phyloP scores from a whole-genome alignment of 208 protist species.

The Leishmania gerbilli region DNA sequence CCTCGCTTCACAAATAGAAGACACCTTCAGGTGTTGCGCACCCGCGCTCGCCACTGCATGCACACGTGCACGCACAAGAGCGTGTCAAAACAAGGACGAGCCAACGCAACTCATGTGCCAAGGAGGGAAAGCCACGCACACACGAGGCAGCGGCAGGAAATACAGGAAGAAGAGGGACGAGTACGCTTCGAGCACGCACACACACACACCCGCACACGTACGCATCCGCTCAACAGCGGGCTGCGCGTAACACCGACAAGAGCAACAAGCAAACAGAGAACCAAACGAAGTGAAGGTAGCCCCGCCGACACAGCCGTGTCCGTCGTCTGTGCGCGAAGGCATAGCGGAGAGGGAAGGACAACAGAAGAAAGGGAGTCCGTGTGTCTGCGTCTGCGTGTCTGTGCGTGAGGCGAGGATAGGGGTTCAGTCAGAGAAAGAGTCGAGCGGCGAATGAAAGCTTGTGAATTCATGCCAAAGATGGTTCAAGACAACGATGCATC shows the following conservation, averaged over 20 bases:
- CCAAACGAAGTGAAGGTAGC: not conserved
- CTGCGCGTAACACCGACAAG: not conserved
- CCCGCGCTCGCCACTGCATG: not conserved
- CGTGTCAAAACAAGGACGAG: too few relatives aligned
- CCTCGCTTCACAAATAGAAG: not conserved
- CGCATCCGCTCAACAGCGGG: not conserved
- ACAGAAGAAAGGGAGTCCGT: not conserved
- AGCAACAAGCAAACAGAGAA: not conserved
- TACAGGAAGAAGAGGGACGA: not conserved
- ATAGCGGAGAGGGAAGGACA: not conserved
- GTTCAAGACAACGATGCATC: too few relatives aligned
- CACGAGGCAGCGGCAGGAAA: not conserved
- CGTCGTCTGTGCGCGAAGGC: too few relatives aligned
- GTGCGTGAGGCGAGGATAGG: not conserved
- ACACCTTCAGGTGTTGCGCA: not conserved
- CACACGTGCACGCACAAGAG: not conserved
- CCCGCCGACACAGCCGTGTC: too few relatives aligned
- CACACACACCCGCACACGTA: not conserved
- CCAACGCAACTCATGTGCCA: too few relatives aligned
- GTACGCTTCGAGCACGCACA: not conserved
- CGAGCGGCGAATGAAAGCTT: too few relatives aligned
- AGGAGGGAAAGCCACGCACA: not conserved
- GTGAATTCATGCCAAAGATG: too few relatives aligned
- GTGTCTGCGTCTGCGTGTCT: not conserved
- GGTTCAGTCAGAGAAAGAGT: too few relatives aligned